Evolutionary conservation across 805 yeast species (phyloP).

Genomic region (Candida ascalaphidarum): DNA sequence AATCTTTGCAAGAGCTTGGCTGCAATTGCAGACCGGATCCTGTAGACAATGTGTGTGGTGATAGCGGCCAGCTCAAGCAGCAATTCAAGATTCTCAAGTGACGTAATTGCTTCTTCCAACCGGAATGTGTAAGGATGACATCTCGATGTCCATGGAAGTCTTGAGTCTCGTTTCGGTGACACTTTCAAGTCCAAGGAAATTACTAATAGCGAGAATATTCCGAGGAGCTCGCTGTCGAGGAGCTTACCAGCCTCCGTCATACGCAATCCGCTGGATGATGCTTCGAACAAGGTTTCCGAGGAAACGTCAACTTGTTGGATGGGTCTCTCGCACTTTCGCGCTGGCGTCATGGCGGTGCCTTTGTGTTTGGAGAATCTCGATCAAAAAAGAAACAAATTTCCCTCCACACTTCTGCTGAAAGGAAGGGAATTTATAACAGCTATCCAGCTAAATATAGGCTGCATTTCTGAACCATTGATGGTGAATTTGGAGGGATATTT

Average conservation of each 20-base stretch:
- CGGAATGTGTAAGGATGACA: constrained; percentile 46
- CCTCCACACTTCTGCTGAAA: too few relatives aligned
- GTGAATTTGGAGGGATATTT: too few relatives aligned
- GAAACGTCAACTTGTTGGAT: neutral
- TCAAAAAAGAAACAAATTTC: neutral
- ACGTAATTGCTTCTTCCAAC: constrained; percentile 39
- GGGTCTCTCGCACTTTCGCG: too few relatives aligned
- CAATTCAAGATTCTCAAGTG: constrained; percentile 44
- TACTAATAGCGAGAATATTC: constrained; percentile 46
- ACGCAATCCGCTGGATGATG: constrained; percentile 34
- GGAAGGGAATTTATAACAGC: too few relatives aligned
- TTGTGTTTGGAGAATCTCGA: neutral
- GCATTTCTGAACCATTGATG: too few relatives aligned
- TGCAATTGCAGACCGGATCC: constrained; percentile 44
- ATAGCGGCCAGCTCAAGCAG: constrained; percentile 41
- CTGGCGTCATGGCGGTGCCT: neutral
- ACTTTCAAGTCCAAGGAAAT: constrained; percentile 25
- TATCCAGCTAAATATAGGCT: too few relatives aligned
- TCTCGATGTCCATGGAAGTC: too few relatives aligned
- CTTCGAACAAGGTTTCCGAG: constrained; percentile 27
- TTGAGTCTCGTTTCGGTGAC: too few relatives aligned
- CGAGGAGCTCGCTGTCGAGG: constrained; percentile 48
- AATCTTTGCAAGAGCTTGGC: constrained; percentile 38
- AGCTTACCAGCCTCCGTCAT: constrained; percentile 47
- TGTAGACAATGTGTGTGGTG: constrained; percentile 46